phyloP scores from a whole-genome alignment of 2,329 filamentous ascomycete species.

The Colletotrichum horii region DNA sequence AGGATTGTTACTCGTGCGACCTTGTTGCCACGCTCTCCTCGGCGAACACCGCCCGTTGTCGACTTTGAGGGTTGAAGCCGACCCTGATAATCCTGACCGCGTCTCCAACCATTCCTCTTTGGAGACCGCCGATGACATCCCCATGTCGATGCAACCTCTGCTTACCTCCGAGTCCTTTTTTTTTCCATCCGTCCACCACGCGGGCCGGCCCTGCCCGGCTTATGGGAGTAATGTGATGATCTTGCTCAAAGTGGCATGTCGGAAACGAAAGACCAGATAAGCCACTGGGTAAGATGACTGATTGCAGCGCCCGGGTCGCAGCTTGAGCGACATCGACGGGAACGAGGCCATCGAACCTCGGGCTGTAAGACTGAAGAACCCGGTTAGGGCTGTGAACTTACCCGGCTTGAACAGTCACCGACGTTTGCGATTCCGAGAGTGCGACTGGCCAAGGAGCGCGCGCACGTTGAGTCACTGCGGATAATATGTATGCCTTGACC shows the following conservation, averaged over 20 bases:
- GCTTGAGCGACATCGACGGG: background rate
- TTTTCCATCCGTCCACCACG: background rate
- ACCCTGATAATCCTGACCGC: conserved; percentile 1
- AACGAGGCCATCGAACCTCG: background rate
- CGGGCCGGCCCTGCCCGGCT: conserved; percentile 20
- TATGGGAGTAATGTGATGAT: background rate
- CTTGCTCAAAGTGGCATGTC: background rate
- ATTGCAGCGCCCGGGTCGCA: background rate
- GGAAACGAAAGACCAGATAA: background rate
- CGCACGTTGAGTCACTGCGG: background rate
- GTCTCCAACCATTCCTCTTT: background rate
- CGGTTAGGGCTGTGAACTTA: background rate
- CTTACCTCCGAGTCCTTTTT: background rate
- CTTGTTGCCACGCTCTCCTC: background rate
- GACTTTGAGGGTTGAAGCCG: background rate
- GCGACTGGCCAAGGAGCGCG: background rate
- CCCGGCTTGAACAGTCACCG: background rate
- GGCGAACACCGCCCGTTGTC: background rate
- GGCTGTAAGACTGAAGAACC: too few relatives aligned
- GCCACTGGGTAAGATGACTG: background rate
- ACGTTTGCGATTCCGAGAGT: background rate
- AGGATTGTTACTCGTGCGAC: background rate
- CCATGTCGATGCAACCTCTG: background rate
- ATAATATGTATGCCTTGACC: background rate
- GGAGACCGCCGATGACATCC: background rate